Conservation (phyloP, 345 rosid genomes). For the Arabis alpina region DNA sequence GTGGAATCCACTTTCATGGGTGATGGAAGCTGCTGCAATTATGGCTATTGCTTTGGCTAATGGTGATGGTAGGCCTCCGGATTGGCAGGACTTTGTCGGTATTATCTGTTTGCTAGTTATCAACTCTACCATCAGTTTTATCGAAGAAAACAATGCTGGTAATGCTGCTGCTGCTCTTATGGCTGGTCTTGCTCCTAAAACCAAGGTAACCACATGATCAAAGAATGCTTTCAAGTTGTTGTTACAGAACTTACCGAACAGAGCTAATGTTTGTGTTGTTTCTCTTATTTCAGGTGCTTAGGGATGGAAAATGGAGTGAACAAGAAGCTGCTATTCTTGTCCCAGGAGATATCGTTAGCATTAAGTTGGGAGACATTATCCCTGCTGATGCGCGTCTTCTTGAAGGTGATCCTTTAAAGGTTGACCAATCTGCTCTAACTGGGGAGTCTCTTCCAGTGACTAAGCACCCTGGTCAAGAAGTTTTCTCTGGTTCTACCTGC, state of each 20-base stretch:
- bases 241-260: background rate
- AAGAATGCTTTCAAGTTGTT: background rate
- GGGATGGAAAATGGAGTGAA: conserved; percentile 82
- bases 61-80: conserved; percentile 73
- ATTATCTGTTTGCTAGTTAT: conserved; percentile 73
- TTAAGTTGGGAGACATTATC: conserved; percentile 86
- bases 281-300: conserved; percentile 56
- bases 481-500: conserved; percentile 89
- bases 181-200: conserved; percentile 98
- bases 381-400: conserved; percentile 96
- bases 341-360: conserved; percentile 87
- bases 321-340: conserved; percentile 81
- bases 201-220: conserved; percentile 54
- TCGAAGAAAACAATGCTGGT: conserved; percentile 93
- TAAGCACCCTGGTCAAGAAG: conserved; percentile 78
- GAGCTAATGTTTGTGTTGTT: conserved; percentile 28
- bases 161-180: conserved; percentile 93
- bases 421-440: conserved; percentile 88
- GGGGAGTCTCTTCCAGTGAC: conserved; percentile 96
- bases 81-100: conserved; percentile 96
- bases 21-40: conserved; percentile 88
- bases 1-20: conserved; percentile 97
- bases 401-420: conserved; percentile 86
- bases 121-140: conserved; percentile 91
- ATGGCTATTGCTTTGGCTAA: conserved; percentile 93